Evolutionary conservation across 2,329 filamentous ascomycete species (phyloP).

Genomic region (Trichoderma lentiforme): DNA sequence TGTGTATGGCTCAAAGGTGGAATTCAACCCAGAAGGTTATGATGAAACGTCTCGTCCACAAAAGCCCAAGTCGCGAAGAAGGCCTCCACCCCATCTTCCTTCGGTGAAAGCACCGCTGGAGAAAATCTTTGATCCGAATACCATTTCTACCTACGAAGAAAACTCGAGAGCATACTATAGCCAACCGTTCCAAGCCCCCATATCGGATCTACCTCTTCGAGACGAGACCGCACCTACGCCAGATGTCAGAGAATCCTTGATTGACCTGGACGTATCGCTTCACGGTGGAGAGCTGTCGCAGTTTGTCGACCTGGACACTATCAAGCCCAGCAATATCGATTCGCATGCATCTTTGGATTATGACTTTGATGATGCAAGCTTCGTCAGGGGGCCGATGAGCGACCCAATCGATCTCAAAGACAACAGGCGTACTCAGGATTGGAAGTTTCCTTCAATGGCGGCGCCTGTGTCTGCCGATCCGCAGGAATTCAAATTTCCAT

Average conservation of each 20-base stretch:
- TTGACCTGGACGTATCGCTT: constrained; percentile 61
- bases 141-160: constrained; percentile 61
- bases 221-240: constrained; percentile 50
- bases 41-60: constrained; percentile 49
- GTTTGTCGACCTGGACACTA: constrained; percentile 61
- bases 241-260: constrained; percentile 59
- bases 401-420: constrained; percentile 55
- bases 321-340: constrained; percentile 43
- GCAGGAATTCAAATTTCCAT: constrained; percentile 44
- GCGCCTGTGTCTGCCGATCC: constrained; percentile 51
- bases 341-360: constrained; percentile 49
- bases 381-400: constrained; percentile 51
- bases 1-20: constrained; percentile 57
- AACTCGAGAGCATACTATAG: constrained; percentile 62
- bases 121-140: constrained; percentile 65
- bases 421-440: constrained; percentile 52
- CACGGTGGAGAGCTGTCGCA: constrained; percentile 53
- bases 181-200: constrained; percentile 38
- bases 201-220: constrained; percentile 57
- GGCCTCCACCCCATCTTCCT: constrained; percentile 56
- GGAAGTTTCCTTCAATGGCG: constrained; percentile 56
- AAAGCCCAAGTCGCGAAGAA: constrained; percentile 52
- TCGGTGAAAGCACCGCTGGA: constrained; percentile 58
- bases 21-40: constrained; percentile 43
- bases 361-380: constrained; percentile 42